A percentile compares a stretch with the other conserved stretches of the same genome.
These are phyloP conservation scores for Annona squamosa DNA, from an alignment of 164 flowering plant species.

Conservation along the genomic window DNA sequence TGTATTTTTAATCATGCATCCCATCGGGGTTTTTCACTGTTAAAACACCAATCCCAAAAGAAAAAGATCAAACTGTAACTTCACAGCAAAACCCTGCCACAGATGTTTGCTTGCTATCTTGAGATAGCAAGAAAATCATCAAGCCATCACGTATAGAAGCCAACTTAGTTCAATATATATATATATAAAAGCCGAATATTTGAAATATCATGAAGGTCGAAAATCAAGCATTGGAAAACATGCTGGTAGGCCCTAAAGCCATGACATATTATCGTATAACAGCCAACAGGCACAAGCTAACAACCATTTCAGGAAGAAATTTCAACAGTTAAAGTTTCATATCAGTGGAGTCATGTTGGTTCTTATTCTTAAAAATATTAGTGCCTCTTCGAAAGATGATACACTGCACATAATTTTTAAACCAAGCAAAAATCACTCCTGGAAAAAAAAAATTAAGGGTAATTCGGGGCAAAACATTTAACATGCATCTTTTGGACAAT, in stretches of 20 bases:
- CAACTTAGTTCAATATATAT: too few relatives aligned
- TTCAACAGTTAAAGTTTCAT: neutral
- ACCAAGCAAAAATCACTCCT: neutral
- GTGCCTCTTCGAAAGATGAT: too few relatives aligned
- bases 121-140: too few relatives aligned
- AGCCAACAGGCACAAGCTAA: neutral
- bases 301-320: neutral
- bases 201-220: neutral
- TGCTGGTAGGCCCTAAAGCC: neutral
- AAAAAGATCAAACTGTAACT: too few relatives aligned
- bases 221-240: neutral
- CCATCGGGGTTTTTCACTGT: too few relatives aligned
- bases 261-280: neutral
- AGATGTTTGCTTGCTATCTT: too few relatives aligned
- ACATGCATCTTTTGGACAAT: neutral
- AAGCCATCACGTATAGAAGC: too few relatives aligned
- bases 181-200: too few relatives aligned
- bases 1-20: too few relatives aligned
- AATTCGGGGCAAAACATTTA: neutral
- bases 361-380: too few relatives aligned
- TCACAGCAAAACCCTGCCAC: too few relatives aligned
- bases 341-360: neutral
- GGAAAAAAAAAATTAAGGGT: neutral
- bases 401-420: neutral
- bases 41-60: too few relatives aligned